phyloP scores from a whole-genome alignment of 306 rosid genomes.

The Trifolium pratense region DNA sequence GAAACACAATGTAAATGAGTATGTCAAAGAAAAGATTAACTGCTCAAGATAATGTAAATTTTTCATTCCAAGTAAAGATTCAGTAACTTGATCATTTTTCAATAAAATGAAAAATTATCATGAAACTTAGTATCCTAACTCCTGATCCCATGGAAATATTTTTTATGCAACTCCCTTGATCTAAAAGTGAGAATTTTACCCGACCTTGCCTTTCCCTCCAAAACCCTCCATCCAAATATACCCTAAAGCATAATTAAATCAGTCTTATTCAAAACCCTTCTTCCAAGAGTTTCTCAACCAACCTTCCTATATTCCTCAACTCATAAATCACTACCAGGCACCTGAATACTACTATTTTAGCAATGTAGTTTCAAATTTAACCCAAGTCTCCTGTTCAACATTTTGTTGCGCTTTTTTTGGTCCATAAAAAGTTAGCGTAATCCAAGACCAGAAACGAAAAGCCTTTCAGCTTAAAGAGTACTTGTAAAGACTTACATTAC shows the following conservation, averaged over 20 bases:
- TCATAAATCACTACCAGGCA: slow-evolving; percentile 11
- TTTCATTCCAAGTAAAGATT: not conserved
- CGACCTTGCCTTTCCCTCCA: slow-evolving; percentile 2
- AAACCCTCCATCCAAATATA: slow-evolving; percentile 15
- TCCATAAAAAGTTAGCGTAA: not conserved
- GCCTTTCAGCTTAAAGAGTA: not conserved
- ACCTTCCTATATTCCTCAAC: slow-evolving; percentile 34
- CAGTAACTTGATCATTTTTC: not conserved
- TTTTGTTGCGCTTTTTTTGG: not conserved
- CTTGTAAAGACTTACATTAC: not conserved
- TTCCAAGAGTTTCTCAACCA: not conserved
- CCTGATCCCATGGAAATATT: not conserved
- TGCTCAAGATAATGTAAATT: not conserved
- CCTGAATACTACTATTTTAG: not conserved
- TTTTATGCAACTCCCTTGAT: not conserved
- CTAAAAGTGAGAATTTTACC: not conserved
- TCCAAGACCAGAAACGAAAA: not conserved
- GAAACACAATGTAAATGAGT: slow-evolving; percentile 6
- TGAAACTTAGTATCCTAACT: slow-evolving; percentile 5
- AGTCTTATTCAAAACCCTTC: slow-evolving; percentile 31
- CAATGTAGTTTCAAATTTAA: not conserved
- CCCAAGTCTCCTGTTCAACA: slow-evolving; percentile 22
- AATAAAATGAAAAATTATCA: slow-evolving; percentile 6
- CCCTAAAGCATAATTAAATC: slow-evolving; percentile 13
- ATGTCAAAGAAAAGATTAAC: not conserved